Evolutionary conservation across 179 eudicot genomes (phyloP).

Genomic region (Beta corolliflora): DNA sequence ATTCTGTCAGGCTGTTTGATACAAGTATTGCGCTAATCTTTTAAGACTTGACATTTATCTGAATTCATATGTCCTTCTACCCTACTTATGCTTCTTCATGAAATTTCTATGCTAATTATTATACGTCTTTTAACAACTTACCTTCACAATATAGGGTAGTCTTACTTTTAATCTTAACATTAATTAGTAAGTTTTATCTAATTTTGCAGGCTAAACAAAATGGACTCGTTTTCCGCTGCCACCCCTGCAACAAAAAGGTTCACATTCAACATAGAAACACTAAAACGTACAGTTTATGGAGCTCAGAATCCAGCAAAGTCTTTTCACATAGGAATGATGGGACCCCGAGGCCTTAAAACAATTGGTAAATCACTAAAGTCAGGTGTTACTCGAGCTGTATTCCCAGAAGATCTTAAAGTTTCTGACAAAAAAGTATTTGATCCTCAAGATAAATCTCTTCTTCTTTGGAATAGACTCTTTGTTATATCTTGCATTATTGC

Average conservation of each 20-base stretch:
- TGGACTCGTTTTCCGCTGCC: conserved; percentile 42
- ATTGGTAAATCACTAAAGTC: conserved; percentile 43
- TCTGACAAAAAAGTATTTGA: conserved; percentile 49
- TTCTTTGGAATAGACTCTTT: conserved; percentile 47
- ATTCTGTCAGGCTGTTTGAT: too few relatives aligned
- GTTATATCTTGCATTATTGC: conserved; percentile 55
- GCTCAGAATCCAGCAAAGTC: conserved; percentile 26
- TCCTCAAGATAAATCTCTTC: conserved; percentile 53
- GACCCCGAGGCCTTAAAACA: conserved; percentile 40
- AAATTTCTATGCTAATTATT: too few relatives aligned
- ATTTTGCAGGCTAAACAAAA: conserved; percentile 37
- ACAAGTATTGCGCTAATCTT: too few relatives aligned
- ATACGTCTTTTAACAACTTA: too few relatives aligned
- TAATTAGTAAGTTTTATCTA: not conserved
- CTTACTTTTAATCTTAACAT: not conserved
- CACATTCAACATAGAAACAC: conserved; percentile 41
- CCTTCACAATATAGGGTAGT: too few relatives aligned
- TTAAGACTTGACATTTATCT: too few relatives aligned
- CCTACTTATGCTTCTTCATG: too few relatives aligned
- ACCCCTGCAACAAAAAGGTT: conserved; percentile 17
- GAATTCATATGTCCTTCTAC: too few relatives aligned
- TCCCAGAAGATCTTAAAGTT: conserved; percentile 55
- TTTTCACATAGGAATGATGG: conserved; percentile 32
- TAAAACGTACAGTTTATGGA: conserved; percentile 28
- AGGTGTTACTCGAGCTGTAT: conserved; percentile 43